Evolutionary conservation across 306 rosid species (phyloP), one percentile per base, ranked within the genome.

Genomic region (Cucurbita pepo): DNA sequence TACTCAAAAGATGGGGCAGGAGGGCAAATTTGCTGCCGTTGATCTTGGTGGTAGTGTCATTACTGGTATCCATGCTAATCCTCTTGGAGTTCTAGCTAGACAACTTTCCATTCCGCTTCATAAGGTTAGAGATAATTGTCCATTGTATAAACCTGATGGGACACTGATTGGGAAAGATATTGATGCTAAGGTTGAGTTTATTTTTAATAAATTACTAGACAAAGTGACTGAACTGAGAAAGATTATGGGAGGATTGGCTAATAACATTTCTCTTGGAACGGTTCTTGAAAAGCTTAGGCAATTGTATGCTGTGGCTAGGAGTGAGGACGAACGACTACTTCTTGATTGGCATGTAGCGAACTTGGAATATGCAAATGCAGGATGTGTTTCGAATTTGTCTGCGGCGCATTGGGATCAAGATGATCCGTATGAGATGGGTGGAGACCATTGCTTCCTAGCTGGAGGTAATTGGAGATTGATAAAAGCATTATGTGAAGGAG

Each of bases 381-480:
- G 99, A 76, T 91, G 99, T 82, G 92, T 94, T 77, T 87, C 97
- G 5, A 82, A 94, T 66, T 88, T 94, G 72, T 94, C 99, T 11
- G 96, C 99, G 36, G 88, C 88, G 40, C 80, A 91, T 69, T 94
- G 97, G 99, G 97, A 91, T 81, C 97, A 94, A 79, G 97, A 94
- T 50, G 99, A 94, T 86, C 99, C 99, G 55, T 94, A 76, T 50
- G 99, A 94, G 81, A 94, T 94, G 97, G 90, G 92, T 50, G 99
- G 99, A 58, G 99, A 90, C 82, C 99, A 90, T 71, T 94, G 97
- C 83, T 94, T 94, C 76, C 95, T 91, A 40, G 90, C 99, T 40
- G 99, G 99, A 45, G 96, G 99, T 48, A 94, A 89, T 81, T 74
- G 88, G 86, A 82, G 97, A 77, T 81, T 94, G 86, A 89, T 90